Evolutionary conservation across 1,284 basidiomycete genomes (phyloP).

Genomic region (Pascua guehoae): DNA sequence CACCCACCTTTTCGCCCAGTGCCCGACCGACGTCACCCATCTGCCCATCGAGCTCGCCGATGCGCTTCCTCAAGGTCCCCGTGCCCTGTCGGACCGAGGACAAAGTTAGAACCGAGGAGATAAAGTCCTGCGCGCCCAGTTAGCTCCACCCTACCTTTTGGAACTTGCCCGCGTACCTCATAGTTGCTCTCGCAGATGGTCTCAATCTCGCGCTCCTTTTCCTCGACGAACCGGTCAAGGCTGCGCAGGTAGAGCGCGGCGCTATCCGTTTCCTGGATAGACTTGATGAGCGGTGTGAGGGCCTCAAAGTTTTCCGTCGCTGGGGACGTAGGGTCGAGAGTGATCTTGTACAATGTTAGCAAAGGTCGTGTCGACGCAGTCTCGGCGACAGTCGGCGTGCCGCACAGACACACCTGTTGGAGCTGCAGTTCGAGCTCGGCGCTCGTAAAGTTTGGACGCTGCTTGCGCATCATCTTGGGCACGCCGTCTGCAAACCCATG

Average conservation of each 20-base stretch:
- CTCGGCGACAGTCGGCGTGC: background rate
- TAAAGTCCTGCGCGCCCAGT: slow-evolving; percentile 65
- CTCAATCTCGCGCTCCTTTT: slow-evolving; percentile 95
- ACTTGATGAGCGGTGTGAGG: slow-evolving; percentile 85
- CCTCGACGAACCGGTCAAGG: slow-evolving; percentile 77
- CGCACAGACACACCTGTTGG: slow-evolving; percentile 35
- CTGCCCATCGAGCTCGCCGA: slow-evolving; percentile 58
- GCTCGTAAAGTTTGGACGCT: slow-evolving; percentile 43
- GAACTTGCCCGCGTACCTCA: slow-evolving; percentile 52
- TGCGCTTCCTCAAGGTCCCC: slow-evolving; percentile 54
- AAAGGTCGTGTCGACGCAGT: background rate
- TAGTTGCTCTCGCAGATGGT: slow-evolving; percentile 93
- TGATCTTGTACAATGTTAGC: slow-evolving; percentile 30
- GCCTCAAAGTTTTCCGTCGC: slow-evolving; percentile 79
- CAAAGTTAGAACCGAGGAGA: slow-evolving; percentile 89
- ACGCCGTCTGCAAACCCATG: too few species aligned
- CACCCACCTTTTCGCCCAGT: slow-evolving; percentile 68
- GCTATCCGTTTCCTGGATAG: slow-evolving; percentile 83
- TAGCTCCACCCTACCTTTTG: background rate
- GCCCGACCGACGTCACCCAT: slow-evolving; percentile 67
- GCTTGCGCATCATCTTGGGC: slow-evolving; percentile 37
- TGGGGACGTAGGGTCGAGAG: slow-evolving; percentile 40
- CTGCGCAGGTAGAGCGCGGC: slow-evolving; percentile 88
- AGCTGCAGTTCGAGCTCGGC: slow-evolving; percentile 50
- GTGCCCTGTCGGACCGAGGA: slow-evolving; percentile 81